phyloP scores from a whole-genome alignment of 441 rosid genomes.

The Sinapis alba region DNA sequence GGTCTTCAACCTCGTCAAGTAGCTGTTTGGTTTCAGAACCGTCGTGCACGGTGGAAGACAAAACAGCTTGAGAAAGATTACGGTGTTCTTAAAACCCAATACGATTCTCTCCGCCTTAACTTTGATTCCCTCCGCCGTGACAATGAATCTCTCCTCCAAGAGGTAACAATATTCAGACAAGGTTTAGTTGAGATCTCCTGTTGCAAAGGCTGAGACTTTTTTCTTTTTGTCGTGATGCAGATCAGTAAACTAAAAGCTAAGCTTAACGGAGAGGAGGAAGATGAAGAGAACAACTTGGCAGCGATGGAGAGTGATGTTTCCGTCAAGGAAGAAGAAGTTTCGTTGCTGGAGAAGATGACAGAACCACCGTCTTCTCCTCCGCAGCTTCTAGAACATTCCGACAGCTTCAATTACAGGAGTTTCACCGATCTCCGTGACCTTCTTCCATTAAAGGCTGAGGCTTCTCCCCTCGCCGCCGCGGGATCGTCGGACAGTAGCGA shows the following conservation, averaged over 20 bases:
- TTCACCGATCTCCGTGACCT: slow-evolving; percentile 46
- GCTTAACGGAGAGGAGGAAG: slow-evolving; percentile 54
- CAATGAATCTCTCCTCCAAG: slow-evolving; percentile 70
- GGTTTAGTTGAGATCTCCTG: neutral
- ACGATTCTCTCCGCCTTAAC: slow-evolving; percentile 58
- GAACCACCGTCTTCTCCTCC: slow-evolving; percentile 36
- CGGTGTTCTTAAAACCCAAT: slow-evolving; percentile 64
- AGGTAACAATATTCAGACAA: slow-evolving; percentile 48
- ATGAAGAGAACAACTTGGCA: slow-evolving; percentile 26
- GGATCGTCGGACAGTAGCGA: slow-evolving; percentile 82
- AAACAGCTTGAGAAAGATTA: slow-evolving; percentile 90
- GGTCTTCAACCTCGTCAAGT: slow-evolving; percentile 92
- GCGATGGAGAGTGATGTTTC: slow-evolving; percentile 58
- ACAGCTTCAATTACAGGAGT: slow-evolving; percentile 34
- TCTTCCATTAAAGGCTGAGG: slow-evolving; percentile 29
- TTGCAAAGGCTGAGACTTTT: neutral
- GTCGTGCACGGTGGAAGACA: slow-evolving; percentile 94
- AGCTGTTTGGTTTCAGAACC: slow-evolving; percentile 96
- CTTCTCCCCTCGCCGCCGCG: slow-evolving; percentile 40
- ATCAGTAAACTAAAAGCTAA: slow-evolving; percentile 69
- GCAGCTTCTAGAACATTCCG: slow-evolving; percentile 36
- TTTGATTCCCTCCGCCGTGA: slow-evolving; percentile 73
- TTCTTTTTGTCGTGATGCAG: slow-evolving; percentile 40
- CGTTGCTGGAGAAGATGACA: slow-evolving; percentile 34
- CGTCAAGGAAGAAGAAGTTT: slow-evolving; percentile 59